Conservation (phyloP, 139 green algal species). For the Chlorella sorokiniana region DNA sequence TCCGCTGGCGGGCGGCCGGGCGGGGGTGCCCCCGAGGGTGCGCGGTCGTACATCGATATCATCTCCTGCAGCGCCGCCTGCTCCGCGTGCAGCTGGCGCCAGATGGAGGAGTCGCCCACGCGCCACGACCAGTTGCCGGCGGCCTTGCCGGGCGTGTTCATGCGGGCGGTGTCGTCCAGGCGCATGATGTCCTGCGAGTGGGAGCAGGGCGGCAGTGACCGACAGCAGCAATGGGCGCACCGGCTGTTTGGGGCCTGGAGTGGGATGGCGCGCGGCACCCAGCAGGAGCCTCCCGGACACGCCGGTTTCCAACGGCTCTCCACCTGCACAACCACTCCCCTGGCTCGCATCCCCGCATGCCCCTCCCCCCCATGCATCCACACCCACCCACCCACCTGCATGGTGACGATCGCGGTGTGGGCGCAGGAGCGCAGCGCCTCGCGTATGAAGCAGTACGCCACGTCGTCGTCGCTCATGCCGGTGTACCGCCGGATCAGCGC, state of each 20-base stretch:
- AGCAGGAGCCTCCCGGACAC: too few species aligned
- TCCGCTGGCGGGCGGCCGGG: not conserved
- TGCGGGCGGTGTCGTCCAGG: slow-evolving; percentile 90
- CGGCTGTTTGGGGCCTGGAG: too few species aligned
- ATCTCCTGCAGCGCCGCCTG: slow-evolving; percentile 17
- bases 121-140: slow-evolving; percentile 92
- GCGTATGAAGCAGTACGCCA: slow-evolving; percentile 83
- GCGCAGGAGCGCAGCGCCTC: slow-evolving; percentile 74
- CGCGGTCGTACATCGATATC: slow-evolving; percentile 20
- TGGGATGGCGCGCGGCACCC: too few species aligned
- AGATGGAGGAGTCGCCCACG: slow-evolving; percentile 27
- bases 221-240: not conserved
- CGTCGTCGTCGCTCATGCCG: slow-evolving; percentile 63
- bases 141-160: slow-evolving; percentile 92
- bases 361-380: not conserved
- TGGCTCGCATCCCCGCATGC: not conserved
- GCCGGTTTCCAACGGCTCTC: too few species aligned
- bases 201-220: not conserved
- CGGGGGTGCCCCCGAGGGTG: not conserved
- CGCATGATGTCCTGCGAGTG: slow-evolving; percentile 91
- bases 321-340: too few species aligned
- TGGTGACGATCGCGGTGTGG: slow-evolving; percentile 77
- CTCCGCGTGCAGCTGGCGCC: slow-evolving; percentile 18
- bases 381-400: slow-evolving; percentile 66
- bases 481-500: slow-evolving; percentile 76